phyloP scores from a whole-genome alignment of 1,284 basidiomycete species.

The Trichosporon ovoides region DNA sequence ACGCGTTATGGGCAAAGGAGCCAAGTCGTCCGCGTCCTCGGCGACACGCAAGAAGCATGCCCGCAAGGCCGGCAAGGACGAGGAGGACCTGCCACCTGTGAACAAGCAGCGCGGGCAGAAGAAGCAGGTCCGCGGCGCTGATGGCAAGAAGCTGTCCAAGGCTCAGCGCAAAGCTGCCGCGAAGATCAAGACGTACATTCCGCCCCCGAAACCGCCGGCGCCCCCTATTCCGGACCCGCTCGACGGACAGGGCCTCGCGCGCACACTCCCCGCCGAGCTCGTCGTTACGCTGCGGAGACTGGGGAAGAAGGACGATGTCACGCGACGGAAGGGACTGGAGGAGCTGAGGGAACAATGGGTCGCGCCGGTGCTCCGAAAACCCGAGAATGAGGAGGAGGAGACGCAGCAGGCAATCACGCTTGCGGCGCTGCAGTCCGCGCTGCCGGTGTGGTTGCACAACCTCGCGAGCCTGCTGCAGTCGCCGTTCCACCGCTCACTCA shows the following conservation, averaged over 20 bases:
- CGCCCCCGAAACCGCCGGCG: slow-evolving; percentile 80
- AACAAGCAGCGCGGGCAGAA: slow-evolving; percentile 10
- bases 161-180: slow-evolving; percentile 50
- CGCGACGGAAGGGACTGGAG: slow-evolving; percentile 79
- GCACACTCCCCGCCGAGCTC: slow-evolving; percentile 72
- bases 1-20: slow-evolving; percentile 10
- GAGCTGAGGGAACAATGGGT: slow-evolving; percentile 71
- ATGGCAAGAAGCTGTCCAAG: slow-evolving; percentile 43
- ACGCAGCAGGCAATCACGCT: slow-evolving; percentile 49
- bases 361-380: slow-evolving; percentile 33
- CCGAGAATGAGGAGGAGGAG: slow-evolving; percentile 48
- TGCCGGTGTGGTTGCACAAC: slow-evolving; percentile 90
- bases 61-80: slow-evolving; percentile 32
- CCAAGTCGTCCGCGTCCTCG: slow-evolving; percentile 62
- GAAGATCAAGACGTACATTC: slow-evolving; percentile 69
- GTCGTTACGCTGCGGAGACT: slow-evolving; percentile 75
- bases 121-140: slow-evolving; percentile 11
- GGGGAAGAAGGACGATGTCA: slow-evolving; percentile 89
- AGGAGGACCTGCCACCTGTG: slow-evolving; percentile 19
- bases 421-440: slow-evolving; percentile 43
- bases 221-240: slow-evolving; percentile 83
- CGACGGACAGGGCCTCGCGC: slow-evolving; percentile 75
- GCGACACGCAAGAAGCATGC: slow-evolving; percentile 69
- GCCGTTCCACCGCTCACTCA: slow-evolving; percentile 68
- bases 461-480: slow-evolving; percentile 74